Base-by-base conservation (phyloP, 2,329 filamentous ascomycete species). In the Davidsoniella virescens region DNA sequence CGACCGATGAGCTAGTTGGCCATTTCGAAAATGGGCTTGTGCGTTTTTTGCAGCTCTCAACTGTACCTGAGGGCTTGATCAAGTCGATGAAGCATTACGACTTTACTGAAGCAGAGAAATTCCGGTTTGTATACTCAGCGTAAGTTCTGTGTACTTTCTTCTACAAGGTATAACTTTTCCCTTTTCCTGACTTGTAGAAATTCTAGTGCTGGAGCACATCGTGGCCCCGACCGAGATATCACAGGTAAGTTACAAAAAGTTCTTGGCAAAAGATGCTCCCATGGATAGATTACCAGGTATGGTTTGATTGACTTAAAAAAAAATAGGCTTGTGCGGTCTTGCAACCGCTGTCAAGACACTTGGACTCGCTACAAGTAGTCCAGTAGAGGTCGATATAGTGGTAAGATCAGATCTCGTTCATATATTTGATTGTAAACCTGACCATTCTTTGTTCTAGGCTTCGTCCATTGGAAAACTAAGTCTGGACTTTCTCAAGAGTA, bases 71-170 rank as follows among this genome's bases (percentile, higher is more conserved):
- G 14, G 72, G 71, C 17, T 71, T 93, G 41, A 64, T 85, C 29
- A 64, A 70, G 4, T 88, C 85, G 47, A 64, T 96, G 4, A 65
- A 72, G 18, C 79, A 76, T 29, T 96, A 93, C 62, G 87, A 96
- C 63, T 96, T 94, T 60, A 72, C 75, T 2, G 71, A 75, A 53
- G 94, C 90, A 0, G 63, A 65, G 9, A 67, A 75, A 29, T 72
- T 93, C 55, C 83, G 77, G 1, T 94, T 98, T 62, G 76, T 96
- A 5, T 87, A 94, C 62, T 82, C 83, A 6, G 84, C 93, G 82
- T 87, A 65, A 64, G 80, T 60, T n/a, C 10, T 14, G 37, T 5
- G 10, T 18, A 16, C 10, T 5, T 43, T 33, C 17, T 12, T 49
- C 50, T 58, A 40, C 56, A 33, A 36, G 12, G n/a, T 12, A 33